phyloP scores from a whole-genome alignment of 352 stramenopile genomes.

The Pythium vanterpoolii region DNA sequence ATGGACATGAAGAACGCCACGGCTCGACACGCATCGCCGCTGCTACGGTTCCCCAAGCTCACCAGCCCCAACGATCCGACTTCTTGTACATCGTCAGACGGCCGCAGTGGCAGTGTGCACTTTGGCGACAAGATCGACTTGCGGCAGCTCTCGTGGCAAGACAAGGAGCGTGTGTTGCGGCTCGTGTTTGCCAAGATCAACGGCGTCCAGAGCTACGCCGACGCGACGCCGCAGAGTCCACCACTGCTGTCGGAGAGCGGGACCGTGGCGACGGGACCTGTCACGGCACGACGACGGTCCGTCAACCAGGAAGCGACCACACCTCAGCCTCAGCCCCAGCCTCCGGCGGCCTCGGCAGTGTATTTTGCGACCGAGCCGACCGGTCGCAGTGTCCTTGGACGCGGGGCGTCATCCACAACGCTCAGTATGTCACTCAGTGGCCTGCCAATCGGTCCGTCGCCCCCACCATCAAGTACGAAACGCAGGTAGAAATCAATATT shows the following conservation, averaged over 20 bases:
- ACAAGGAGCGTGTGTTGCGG: slow-evolving; percentile 89
- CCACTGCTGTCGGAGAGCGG: background rate
- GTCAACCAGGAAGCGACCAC: slow-evolving; percentile 9
- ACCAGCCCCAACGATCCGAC: slow-evolving; percentile 21
- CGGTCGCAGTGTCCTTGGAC: too few relatives aligned
- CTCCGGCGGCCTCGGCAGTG: slow-evolving; percentile 16
- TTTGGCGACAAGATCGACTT: slow-evolving; percentile 86
- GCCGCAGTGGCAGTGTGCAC: slow-evolving; percentile 13
- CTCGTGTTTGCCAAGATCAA: slow-evolving; percentile 96
- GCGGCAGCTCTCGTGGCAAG: slow-evolving; percentile 84
- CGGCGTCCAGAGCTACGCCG: slow-evolving; percentile 51
- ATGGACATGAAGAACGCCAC: slow-evolving; percentile 43
- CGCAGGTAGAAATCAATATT: slow-evolving; percentile 3
- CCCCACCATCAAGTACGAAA: slow-evolving; percentile 17
- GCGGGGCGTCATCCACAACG: slow-evolving; percentile 8
- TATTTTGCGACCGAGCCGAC: slow-evolving; percentile 58
- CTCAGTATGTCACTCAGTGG: slow-evolving; percentile 61
- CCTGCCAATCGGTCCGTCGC: slow-evolving; percentile 33
- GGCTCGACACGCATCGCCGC: slow-evolving; percentile 20
- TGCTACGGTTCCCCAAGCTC: slow-evolving; percentile 52
- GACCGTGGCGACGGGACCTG: background rate
- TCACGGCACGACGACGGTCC: slow-evolving; percentile 12
- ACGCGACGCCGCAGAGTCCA: slow-evolving; percentile 18
- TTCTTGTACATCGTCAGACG: too few relatives aligned
- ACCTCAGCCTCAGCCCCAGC: too few relatives aligned